Base-by-base conservation (phyloP, 768 basidiomycete species). In the Amanita phalloides region DNA sequence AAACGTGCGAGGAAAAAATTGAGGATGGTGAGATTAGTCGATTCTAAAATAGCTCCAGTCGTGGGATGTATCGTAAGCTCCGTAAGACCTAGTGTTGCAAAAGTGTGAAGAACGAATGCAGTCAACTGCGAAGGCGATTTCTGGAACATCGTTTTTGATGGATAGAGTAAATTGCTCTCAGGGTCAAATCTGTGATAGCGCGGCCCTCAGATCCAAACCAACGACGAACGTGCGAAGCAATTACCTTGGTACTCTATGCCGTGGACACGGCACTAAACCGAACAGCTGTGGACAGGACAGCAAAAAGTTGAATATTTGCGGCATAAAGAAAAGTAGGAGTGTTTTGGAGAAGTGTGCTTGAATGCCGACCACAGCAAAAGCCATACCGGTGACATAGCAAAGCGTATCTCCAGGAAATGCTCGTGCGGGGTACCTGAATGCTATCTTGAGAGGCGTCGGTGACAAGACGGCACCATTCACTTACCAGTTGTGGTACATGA, bases 261-360 rank as follows among this genome's bases (percentile, higher is more conserved):
- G 74, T 4, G 96, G 96, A 63, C 94, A 97, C 0, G 88, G 85
- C 11, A 99, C 89, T 14, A 99, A 68, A 1, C 90, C 90, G 61
- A 98, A 97, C 2, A 99, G 70, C 62, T 99, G 96, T 9, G 96
- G 96, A 58, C 86, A 89, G 10, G 92, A 95, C 36, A 97, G 72
- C 46, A 98, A 50, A 63, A 99, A 99, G 66, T 99, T 99, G 80
- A 97, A 93, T 56, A 96, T 86, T 64, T 99, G 96, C 3, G 96
- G 96, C 45, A 99, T 76, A 71, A 98, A 98, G 74, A 99, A 98
- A 23, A 98, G 71, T 53, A 97, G 76, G 7, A 99, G 71, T 0
- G 96, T 99, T 69, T 99, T 99, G 49, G 90, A 91, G 66, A 93
- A 97, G 66, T 99, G 96, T 0, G 88, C 92, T 61, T 96, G 90